A percentile compares a stretch with the other conserved stretches of the same genome.
phyloP scores from a whole-genome alignment of 768 basidiomycete species.

The Krasilnikovozyma curviuscula region DNA sequence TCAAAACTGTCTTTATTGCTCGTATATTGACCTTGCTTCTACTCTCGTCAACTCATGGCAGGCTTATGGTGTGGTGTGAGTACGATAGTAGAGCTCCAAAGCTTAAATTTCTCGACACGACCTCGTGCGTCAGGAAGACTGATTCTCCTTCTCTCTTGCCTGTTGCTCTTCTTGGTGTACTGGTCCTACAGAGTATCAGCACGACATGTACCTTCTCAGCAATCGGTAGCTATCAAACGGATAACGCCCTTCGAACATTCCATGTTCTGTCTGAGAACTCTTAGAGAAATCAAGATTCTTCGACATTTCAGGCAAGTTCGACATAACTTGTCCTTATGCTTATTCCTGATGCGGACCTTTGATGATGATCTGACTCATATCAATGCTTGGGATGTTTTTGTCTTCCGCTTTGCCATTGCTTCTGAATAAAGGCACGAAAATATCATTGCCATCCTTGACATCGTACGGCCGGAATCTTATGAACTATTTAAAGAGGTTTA shows the following conservation, averaged over 20 bases:
- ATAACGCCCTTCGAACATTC: neutral
- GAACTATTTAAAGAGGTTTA: slow-evolving; percentile 79
- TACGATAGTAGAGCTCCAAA: neutral
- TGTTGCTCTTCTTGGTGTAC: neutral
- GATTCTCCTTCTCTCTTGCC: neutral
- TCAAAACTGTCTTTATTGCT: too few species aligned
- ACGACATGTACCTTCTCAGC: neutral
- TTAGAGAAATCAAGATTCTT: slow-evolving; percentile 84
- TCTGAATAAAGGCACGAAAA: slow-evolving; percentile 25
- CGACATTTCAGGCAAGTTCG: too few species aligned
- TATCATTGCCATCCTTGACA: slow-evolving; percentile 80
- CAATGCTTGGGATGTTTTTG: neutral
- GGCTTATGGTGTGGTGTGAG: slow-evolving; percentile 6
- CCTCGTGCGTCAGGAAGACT: neutral
- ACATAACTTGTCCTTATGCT: too few species aligned
- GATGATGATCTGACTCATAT: too few species aligned
- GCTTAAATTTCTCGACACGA: neutral
- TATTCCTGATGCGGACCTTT: too few species aligned
- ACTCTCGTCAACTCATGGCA: too few species aligned
- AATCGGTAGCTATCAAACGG: neutral
- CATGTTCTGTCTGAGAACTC: slow-evolving; percentile 54
- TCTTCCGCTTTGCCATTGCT: neutral
- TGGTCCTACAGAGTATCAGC: neutral
- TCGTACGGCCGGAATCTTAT: slow-evolving; percentile 58
- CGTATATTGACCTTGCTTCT: too few species aligned